phyloP scores from a whole-genome alignment of 768 basidiomycete species.

The Trametes cinnabarina region DNA sequence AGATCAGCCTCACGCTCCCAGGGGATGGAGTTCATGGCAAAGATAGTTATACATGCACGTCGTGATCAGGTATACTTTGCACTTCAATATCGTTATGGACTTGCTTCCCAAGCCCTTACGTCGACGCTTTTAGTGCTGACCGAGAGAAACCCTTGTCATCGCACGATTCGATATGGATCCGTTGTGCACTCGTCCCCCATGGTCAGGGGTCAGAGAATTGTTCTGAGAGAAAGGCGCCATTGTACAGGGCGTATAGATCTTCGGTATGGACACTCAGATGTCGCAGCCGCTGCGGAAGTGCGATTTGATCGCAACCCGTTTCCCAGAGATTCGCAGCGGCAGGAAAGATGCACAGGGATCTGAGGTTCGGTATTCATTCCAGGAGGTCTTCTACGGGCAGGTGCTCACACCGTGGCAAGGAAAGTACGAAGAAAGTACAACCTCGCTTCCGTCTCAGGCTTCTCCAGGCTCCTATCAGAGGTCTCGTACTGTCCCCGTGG shows the following conservation, averaged over 20 bases:
- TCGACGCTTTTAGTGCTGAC: no score
- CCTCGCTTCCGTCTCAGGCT: neutral
- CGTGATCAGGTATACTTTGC: no score
- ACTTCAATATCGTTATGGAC: no score
- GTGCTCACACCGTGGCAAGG: neutral
- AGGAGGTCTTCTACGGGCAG: neutral
- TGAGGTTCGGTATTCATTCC: slow-evolving; percentile 4
- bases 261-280: neutral
- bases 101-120: no score
- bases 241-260: no score
- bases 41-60: no score
- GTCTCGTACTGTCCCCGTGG: neutral
- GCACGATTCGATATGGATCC: no score
- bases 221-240: neutral
- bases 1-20: no score
- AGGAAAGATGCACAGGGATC: neutral
- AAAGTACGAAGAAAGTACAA: neutral
- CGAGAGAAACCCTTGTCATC: no score
- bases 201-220: neutral
- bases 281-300: neutral
- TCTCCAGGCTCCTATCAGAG: neutral
- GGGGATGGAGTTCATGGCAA: no score
- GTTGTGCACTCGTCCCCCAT: neutral
- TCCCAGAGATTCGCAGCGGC: neutral
- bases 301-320: slow-evolving; percentile 14